Base-by-base conservation (phyloP, 2,329 filamentous ascomycete genomes). In the Trichoderma breve region DNA sequence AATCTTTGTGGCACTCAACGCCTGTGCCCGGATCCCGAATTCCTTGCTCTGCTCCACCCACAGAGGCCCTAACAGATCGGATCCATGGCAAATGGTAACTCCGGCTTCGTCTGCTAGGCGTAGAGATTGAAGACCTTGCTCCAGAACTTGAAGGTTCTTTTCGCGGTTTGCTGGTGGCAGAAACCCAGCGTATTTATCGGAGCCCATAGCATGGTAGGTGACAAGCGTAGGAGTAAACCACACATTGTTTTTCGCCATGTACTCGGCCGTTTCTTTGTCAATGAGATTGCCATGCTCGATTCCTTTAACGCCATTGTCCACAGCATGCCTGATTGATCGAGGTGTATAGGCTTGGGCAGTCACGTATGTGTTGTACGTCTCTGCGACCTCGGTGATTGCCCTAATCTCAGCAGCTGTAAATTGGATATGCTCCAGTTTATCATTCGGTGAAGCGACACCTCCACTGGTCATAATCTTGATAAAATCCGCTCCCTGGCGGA, bases 391-490 rank as follows among this genome's bases (percentile, higher is more conserved):
- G 6, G 81, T 80, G 61, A 90, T 87, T 6, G 88, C 87, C 51
- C 79, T 79, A 69, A 90, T 85, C 80, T 90, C 89, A 43, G 84
- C 85, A 0, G 83, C 79, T 0, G 87, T 87, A 78, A 90, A 90
- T 76, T 90, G 88, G 15, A 86, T 78, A 74, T 85, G 83, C 8
- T 85, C 83, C 12, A 90, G 79, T 51, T 79, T 80, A 75, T 90
- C 88, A 0, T 86, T 88, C 0, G 87, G 86, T 12, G 83, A 86
- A 0, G 85, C 83, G 1, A 90, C 87, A 9, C 89, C 88, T 1
- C 89, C 88, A 6, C 84, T 84, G 1, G 82, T 82, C 87, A 90
- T 90, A 73, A 91, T 87, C 78, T 90, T 90, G 78, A 91, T 84
- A 74, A 90, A 90, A 75, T 90, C 86, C 1, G 87, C 86, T 2